Percentiles rank a stretch among this genome's conserved stretches.
These are phyloP conservation scores for Penicillium sp. DNA, from an alignment of 2,329 filamentous ascomycete genomes.

Conservation along the genomic window DNA sequence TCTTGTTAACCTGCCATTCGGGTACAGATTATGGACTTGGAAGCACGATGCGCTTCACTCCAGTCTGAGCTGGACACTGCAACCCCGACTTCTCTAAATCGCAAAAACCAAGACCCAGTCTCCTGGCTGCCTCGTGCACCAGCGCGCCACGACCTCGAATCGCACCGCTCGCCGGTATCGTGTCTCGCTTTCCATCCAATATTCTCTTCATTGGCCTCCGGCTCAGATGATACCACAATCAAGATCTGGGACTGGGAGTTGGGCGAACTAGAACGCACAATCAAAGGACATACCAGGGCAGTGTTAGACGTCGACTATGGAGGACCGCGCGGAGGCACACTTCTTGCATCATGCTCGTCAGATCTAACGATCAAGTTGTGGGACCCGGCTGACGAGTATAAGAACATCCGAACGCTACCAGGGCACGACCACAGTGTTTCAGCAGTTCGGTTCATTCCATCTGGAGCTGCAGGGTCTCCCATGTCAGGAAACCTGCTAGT, in stretches of 20 bases:
- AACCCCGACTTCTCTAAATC: conserved; percentile 74
- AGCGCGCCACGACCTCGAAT: conserved; percentile 77
- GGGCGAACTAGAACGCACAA: conserved; percentile 82
- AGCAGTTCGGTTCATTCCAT: conserved; percentile 83
- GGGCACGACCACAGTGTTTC: conserved; percentile 93
- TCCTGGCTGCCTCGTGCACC: conserved; percentile 85
- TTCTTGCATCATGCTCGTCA: conserved; percentile 80
- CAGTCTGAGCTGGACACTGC: conserved; percentile 83
- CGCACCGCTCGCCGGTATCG: conserved; percentile 76
- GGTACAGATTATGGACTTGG: conserved; percentile 84
- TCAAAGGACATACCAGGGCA: conserved; percentile 88
- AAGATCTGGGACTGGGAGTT: conserved; percentile 98
- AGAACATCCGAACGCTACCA: conserved; percentile 86
- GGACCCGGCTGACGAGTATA: conserved; percentile 90
- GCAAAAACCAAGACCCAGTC: conserved; percentile 77
- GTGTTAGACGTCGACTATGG: conserved; percentile 90
- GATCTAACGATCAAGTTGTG: conserved; percentile 94
- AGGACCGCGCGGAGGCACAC: conserved; percentile 73
- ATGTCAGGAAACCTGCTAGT: conserved; percentile 83
- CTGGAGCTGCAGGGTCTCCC: conserved; percentile 72
- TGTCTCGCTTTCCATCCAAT: conserved; percentile 90
- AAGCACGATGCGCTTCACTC: conserved; percentile 68
- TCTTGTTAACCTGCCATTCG: conserved; percentile 17
- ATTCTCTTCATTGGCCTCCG: conserved; percentile 85
- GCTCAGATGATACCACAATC: conserved; percentile 88